A percentile compares a stretch with the other conserved stretches of the same genome.
These are phyloP conservation scores for Hortaea werneckii DNA, from an alignment of 2,329 filamentous ascomycete genomes.

Conservation along the genomic window DNA sequence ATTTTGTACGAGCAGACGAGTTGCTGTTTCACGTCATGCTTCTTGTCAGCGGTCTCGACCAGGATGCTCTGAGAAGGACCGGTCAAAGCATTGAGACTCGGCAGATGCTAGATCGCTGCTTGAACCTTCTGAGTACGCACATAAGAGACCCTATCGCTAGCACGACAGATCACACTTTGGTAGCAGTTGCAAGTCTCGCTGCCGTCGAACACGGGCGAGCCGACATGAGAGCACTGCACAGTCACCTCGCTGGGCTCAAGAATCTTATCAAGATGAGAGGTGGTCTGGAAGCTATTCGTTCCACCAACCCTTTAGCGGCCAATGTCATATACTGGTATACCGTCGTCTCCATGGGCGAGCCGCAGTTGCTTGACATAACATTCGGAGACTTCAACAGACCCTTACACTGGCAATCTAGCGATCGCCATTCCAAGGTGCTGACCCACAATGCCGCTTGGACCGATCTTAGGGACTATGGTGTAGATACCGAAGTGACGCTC, in stretches of 20 bases:
- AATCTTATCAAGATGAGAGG: conserved; percentile 4
- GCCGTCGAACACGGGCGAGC: conserved; percentile 5
- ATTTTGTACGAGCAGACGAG: conserved; percentile 5
- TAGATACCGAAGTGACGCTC: conserved; percentile 2
- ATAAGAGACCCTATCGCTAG: conserved; percentile 1
- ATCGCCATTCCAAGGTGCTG: neutral
- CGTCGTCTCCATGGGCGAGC: conserved; percentile 6
- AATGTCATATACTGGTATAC: conserved; percentile 5
- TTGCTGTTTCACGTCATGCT: conserved; percentile 5
- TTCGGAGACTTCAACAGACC: conserved; percentile 1
- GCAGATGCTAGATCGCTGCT: conserved; percentile 3
- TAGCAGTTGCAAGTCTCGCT: conserved; percentile 3
- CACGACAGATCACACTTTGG: conserved; percentile 2
- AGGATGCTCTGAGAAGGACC: neutral
- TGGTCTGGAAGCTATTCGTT: conserved; percentile 2
- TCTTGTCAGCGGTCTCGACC: conserved; percentile 3
- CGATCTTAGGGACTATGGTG: conserved; percentile 3
- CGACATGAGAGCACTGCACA: conserved; percentile 5
- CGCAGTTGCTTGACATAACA: conserved; percentile 1
- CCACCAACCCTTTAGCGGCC: conserved; percentile 2
- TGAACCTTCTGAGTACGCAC: conserved; percentile 1
- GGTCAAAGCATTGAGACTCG: conserved; percentile 2
- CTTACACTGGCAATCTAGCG: conserved; percentile 1
- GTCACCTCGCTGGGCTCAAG: conserved; percentile 4
- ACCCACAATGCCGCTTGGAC: conserved; percentile 4